Conservation (phyloP, 768 basidiomycete genomes). For the Calocybe cyanea region DNA sequence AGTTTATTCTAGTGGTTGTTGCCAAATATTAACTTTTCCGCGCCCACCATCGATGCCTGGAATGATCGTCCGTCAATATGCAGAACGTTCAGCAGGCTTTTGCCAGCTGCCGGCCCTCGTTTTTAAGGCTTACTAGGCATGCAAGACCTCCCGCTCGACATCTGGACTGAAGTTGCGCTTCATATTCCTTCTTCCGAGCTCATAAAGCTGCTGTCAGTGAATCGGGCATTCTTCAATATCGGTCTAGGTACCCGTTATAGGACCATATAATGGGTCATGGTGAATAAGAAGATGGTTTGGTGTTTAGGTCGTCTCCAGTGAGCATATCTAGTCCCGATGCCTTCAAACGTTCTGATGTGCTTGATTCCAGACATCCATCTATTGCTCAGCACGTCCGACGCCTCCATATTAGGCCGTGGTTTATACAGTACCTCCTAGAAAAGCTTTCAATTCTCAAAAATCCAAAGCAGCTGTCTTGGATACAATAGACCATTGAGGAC, state of each 20-base stretch:
- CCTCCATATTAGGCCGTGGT: conserved; percentile 36
- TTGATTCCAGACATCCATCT: conserved; percentile 24
- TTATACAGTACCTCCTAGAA: conserved; percentile 31
- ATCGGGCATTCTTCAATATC: conserved; percentile 28
- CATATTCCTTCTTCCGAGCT: conserved; percentile 14
- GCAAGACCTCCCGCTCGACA: conserved; percentile 26
- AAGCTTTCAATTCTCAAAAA: conserved; percentile 5
- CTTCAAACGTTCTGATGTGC: background rate
- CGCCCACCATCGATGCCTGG: too few relatives aligned
- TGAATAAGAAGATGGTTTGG: conserved; percentile 24
- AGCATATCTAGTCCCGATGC: conserved; percentile 2
- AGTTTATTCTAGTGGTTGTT: background rate
- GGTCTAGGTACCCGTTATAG: conserved; percentile 26
- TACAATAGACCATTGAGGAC: background rate
- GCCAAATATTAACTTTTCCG: background rate
- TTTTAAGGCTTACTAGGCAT: too few relatives aligned
- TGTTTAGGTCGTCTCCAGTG: conserved; percentile 28
- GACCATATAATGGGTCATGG: conserved; percentile 27
- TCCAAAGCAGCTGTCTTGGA: background rate
- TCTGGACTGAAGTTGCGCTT: conserved; percentile 28
- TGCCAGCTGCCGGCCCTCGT: too few relatives aligned
- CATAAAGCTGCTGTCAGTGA: conserved; percentile 25
- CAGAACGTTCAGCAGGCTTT: too few relatives aligned
- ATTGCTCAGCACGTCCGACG: conserved; percentile 30
- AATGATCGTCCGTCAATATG: too few relatives aligned